These are phyloP conservation scores for Cyclotella baltica DNA, from an alignment of 108 stramenopile species.

Conservation along the genomic window DNA sequence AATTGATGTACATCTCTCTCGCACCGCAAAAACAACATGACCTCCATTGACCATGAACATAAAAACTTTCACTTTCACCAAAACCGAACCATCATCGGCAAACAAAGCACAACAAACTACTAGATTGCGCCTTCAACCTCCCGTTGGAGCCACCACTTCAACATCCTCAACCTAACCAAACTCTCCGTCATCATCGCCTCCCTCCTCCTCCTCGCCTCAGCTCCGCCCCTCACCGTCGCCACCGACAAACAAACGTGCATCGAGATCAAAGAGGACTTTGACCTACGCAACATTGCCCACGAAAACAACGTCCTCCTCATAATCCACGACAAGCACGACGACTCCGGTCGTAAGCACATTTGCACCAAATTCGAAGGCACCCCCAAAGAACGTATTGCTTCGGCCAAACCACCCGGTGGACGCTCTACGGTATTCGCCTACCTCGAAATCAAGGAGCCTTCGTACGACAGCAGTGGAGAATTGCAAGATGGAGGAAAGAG, in stretches of 20 bases:
- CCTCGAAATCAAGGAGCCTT: constrained; percentile 29
- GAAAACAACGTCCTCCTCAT: constrained; percentile 50
- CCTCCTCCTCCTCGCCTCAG: constrained; percentile 31
- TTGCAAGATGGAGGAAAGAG: constrained; percentile 36
- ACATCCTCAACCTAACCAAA: constrained; percentile 9
- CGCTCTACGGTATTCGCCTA: constrained; percentile 39
- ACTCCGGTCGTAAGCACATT: constrained; percentile 31
- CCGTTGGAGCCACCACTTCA: constrained; percentile 19
- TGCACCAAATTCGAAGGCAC: constrained; percentile 40
- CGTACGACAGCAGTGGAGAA: constrained; percentile 24
- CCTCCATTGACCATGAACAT: too few relatives aligned
- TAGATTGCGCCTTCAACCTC: constrained; percentile 5
- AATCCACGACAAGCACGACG: constrained; percentile 21
- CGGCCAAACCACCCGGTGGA: constrained; percentile 11
- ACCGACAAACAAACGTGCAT: constrained; percentile 23
- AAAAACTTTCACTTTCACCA: too few relatives aligned
- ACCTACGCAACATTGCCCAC: constrained; percentile 45
- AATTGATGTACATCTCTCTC: too few relatives aligned
- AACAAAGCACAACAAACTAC: too few relatives aligned
- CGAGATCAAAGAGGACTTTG: constrained; percentile 43
- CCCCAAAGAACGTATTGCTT: constrained; percentile 21
- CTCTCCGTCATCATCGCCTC: constrained; percentile 32
- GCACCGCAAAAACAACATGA: too few relatives aligned
- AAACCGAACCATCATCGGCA: neutral
- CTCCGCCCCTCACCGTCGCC: constrained; percentile 39